phyloP scores from a whole-genome alignment of 202 grass and related monocot genomes.

The Hordeum pubiflorum region DNA sequence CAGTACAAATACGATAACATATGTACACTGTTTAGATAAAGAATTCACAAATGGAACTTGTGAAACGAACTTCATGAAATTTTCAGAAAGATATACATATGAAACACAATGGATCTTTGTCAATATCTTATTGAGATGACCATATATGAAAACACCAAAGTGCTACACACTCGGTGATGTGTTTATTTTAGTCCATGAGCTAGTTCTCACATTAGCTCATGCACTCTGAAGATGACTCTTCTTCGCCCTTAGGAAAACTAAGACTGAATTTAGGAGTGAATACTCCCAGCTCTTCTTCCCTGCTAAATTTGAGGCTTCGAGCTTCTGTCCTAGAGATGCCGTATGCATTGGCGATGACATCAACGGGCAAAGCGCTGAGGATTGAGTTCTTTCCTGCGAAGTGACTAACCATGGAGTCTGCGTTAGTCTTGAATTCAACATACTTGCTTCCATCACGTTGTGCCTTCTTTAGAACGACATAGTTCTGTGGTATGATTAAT shows the following conservation, averaged over 20 bases:
- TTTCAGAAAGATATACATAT: neutral
- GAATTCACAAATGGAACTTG: neutral
- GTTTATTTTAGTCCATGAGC: neutral
- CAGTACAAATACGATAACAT: neutral
- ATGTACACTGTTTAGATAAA: neutral
- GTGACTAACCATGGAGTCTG: neutral
- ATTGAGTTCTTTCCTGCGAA: constrained; percentile 21
- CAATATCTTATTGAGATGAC: neutral
- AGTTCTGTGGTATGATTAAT: neutral
- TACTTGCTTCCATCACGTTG: neutral
- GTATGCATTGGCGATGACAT: constrained; percentile 28
- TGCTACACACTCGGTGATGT: neutral
- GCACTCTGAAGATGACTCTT: neutral
- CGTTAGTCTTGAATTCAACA: neutral
- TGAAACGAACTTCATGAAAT: neutral
- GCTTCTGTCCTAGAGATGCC: constrained; percentile 21
- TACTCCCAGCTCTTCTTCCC: neutral
- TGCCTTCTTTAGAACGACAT: neutral
- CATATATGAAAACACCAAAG: neutral
- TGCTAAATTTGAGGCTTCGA: constrained; percentile 12
- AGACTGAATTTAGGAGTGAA: neutral
- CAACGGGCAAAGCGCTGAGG: neutral
- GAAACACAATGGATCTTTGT: neutral
- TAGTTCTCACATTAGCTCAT: neutral
- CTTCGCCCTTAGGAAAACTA: neutral